These are phyloP conservation scores for Fraxinus baroniana DNA, from an alignment of 305 asterid genomes.

Conservation along the genomic window DNA sequence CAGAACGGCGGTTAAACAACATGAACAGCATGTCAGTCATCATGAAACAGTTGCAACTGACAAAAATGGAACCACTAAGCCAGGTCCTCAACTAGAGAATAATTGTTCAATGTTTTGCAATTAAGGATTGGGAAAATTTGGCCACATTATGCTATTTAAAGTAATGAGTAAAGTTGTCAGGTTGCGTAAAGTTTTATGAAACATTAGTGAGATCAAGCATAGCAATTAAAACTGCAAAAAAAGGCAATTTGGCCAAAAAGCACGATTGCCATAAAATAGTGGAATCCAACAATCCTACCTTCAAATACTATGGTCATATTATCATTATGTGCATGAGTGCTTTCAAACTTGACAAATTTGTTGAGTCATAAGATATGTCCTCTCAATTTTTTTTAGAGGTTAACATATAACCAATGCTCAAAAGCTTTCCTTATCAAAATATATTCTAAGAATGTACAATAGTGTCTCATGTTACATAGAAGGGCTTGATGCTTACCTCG, in stretches of 20 bases:
- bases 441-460: neutral
- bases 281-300: neutral
- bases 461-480: neutral
- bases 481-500: slow-evolving; percentile 52
- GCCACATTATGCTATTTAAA: neutral
- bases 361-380: neutral
- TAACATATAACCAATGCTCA: neutral
- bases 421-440: neutral
- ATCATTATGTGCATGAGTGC: neutral
- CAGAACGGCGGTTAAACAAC: neutral
- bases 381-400: neutral
- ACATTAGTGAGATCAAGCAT: neutral
- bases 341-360: neutral
- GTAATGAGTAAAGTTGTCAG: neutral
- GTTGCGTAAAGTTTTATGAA: neutral
- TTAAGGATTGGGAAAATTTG: neutral
- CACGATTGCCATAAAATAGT: neutral
- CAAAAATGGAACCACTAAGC: neutral
- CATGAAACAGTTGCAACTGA: neutral
- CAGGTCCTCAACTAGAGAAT: neutral
- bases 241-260: neutral
- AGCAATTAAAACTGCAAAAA: neutral
- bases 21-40: neutral
- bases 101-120: neutral
- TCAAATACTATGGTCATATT: neutral